Evolutionary conservation across 148 eudicot species (phyloP).

Genomic region (Rhododendron henanense): DNA sequence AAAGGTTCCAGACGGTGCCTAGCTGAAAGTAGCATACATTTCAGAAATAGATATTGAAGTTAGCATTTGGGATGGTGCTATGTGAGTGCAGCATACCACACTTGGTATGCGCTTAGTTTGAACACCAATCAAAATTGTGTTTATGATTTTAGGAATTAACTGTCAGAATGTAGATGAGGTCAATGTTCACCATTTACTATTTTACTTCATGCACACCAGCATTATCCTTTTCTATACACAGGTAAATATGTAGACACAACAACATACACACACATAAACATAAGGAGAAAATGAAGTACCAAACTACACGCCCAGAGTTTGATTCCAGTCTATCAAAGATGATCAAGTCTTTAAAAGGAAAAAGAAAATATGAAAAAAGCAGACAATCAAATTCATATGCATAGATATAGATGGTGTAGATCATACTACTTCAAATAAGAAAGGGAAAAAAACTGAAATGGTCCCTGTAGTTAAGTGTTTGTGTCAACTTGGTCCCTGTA

Average conservation of each 20-base stretch:
- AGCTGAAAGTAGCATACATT: background rate
- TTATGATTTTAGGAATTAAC: background rate
- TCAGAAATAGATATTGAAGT: background rate
- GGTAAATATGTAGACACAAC: background rate
- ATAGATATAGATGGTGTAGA: background rate
- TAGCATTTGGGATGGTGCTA: background rate
- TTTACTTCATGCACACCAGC: background rate
- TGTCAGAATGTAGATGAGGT: background rate
- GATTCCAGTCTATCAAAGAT: background rate
- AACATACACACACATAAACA: background rate
- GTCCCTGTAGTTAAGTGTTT: too few species aligned
- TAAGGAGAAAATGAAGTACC: background rate
- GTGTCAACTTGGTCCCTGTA: too few species aligned
- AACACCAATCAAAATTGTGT: background rate
- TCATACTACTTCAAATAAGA: background rate
- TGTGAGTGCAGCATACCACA: background rate
- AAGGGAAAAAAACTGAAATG: background rate
- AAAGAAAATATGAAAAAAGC: background rate
- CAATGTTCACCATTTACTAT: background rate
- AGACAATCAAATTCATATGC: background rate
- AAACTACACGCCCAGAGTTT: background rate
- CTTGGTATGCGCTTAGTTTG: background rate
- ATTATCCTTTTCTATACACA: background rate
- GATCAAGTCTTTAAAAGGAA: background rate
- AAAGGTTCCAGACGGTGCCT: background rate